phyloP scores from a whole-genome alignment of 2,329 filamentous ascomycete genomes.

The Tolypocladium endophyticum region DNA sequence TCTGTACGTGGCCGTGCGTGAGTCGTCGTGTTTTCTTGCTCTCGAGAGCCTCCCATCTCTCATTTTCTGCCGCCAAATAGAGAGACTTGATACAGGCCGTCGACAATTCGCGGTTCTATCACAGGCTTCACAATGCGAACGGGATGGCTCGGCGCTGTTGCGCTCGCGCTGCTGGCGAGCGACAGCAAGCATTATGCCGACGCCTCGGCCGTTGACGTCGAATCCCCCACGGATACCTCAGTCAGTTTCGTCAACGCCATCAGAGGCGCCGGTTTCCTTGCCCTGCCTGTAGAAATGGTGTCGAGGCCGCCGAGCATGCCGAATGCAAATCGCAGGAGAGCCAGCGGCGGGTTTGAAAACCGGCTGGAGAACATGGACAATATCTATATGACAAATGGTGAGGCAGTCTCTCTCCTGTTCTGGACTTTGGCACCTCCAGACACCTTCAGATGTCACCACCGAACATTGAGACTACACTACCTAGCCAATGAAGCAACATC shows the following conservation, averaged over 20 bases:
- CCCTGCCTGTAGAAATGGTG: slow-evolving; percentile 23
- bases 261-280: slow-evolving; percentile 24
- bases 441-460: neutral
- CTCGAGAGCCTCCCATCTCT: neutral
- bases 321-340: slow-evolving; percentile 9
- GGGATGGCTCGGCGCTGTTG: slow-evolving; percentile 2
- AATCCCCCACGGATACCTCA: neutral
- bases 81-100: neutral
- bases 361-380: slow-evolving; percentile 23
- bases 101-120: neutral
- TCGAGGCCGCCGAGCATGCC: slow-evolving; percentile 9
- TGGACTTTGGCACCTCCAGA: neutral
- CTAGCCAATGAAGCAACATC: neutral
- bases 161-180: slow-evolving; percentile 6
- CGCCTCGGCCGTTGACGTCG: slow-evolving; percentile 1
- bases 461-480: neutral
- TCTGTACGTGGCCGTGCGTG: neutral
- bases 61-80: too few relatives aligned
- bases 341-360: slow-evolving; percentile 17
- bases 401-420: slow-evolving; percentile 4
- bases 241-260: slow-evolving; percentile 16
- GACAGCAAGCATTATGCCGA: neutral
- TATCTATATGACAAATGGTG: slow-evolving; percentile 28
- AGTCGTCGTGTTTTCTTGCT: neutral
- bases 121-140: slow-evolving; percentile 5